Percentiles rank a stretch among this genome's conserved stretches.
phyloP scores from a whole-genome alignment of 148 eudicot genomes.

The Cornus suecica region DNA sequence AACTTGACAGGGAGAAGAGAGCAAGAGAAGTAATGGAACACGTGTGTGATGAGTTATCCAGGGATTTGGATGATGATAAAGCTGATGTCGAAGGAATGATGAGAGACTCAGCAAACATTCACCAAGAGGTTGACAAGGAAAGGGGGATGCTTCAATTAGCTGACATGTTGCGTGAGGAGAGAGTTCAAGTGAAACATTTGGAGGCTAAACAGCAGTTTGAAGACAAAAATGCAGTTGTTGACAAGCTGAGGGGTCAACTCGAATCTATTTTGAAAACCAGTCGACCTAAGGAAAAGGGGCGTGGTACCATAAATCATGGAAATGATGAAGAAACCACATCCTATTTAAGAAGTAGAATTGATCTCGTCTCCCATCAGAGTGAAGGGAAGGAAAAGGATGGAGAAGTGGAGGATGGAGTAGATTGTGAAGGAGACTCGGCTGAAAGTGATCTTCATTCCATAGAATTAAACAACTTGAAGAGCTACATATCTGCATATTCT shows the following conservation, averaged over 20 bases:
- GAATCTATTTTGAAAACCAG: slow-evolving; percentile 48
- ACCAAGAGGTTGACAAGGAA: slow-evolving; percentile 52
- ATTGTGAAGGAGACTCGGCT: slow-evolving; percentile 43
- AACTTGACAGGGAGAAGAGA: slow-evolving; percentile 65
- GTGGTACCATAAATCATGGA: slow-evolving; percentile 24
- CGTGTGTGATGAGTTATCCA: slow-evolving; percentile 67
- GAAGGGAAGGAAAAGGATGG: slow-evolving; percentile 44
- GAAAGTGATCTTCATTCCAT: slow-evolving; percentile 76
- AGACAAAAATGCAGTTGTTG: slow-evolving; percentile 59
- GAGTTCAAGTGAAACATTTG: slow-evolving; percentile 51
- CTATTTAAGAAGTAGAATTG: slow-evolving; percentile 19
- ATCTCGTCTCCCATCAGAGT: slow-evolving; percentile 25
- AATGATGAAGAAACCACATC: slow-evolving; percentile 29
- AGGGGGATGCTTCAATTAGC: slow-evolving; percentile 57
- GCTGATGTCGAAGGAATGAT: slow-evolving; percentile 40
- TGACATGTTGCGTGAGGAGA: slow-evolving; percentile 52
- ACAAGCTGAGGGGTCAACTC: slow-evolving; percentile 61
- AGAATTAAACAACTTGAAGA: slow-evolving; percentile 43
- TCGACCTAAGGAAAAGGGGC: slow-evolving; percentile 35
- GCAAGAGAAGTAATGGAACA: slow-evolving; percentile 62
- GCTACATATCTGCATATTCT: slow-evolving; percentile 27
- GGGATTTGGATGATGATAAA: slow-evolving; percentile 54
- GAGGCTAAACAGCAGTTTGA: slow-evolving; percentile 59
- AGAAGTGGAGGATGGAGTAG: slow-evolving; percentile 51
- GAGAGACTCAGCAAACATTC: slow-evolving; percentile 44